Evolutionary conservation across 345 rosid genomes (phyloP).

Genomic region (Psidium friedrichsthalianum): DNA sequence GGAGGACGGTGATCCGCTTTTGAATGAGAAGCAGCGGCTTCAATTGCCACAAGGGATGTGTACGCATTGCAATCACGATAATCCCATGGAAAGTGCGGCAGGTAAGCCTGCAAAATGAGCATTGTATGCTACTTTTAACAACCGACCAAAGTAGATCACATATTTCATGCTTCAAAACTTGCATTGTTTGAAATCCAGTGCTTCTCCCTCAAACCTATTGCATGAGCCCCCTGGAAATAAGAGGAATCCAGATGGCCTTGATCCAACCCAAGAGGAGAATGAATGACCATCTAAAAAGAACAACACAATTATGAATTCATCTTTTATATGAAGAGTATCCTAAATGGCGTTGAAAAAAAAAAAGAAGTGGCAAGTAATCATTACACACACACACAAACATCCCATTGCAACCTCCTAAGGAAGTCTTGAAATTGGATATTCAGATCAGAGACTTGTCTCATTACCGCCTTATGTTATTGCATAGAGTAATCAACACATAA

Average conservation of each 20-base stretch:
- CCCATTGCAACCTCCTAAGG: too few relatives aligned
- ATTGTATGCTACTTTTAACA: background rate
- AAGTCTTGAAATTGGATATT: too few relatives aligned
- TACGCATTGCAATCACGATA: constrained; percentile 77
- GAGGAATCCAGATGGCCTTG: constrained; percentile 54
- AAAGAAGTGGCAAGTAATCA: background rate
- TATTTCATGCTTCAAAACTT: background rate
- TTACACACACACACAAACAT: too few relatives aligned
- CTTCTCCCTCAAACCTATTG: constrained; percentile 79
- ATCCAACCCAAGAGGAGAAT: constrained; percentile 80
- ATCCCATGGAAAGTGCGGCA: constrained; percentile 79
- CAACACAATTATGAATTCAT: background rate
- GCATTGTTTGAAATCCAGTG: constrained; percentile 79
- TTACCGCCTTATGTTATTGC: too few relatives aligned
- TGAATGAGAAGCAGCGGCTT: constrained; percentile 35
- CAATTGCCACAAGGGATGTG: constrained; percentile 34
- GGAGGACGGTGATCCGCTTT: constrained; percentile 40
- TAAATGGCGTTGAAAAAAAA: background rate
- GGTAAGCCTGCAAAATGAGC: constrained; percentile 35
- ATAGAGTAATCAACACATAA: too few relatives aligned
- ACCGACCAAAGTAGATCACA: background rate
- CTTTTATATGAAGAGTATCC: background rate
- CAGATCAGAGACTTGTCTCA: too few relatives aligned
- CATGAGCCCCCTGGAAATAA: constrained; percentile 60
- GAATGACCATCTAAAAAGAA: constrained; percentile 57